Evolutionary conservation across 352 stramenopile species (phyloP), one percentile per base, ranked within the genome.

Genomic region (Aphanomyces stellatus): DNA sequence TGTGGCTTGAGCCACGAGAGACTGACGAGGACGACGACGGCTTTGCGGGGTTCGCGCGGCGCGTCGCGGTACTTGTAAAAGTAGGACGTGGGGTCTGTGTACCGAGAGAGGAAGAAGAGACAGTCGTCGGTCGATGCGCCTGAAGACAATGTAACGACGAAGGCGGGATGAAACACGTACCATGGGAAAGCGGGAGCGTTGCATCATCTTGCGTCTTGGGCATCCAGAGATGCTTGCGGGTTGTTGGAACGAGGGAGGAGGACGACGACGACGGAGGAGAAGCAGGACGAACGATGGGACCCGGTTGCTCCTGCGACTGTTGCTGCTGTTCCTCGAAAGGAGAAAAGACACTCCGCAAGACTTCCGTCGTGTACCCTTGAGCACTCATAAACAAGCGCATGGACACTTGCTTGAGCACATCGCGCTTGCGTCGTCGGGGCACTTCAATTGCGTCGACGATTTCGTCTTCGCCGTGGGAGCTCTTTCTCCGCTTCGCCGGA

Each of bases 81-180:
- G 72, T 92, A 94, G 25, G 86, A 94, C 48, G 86, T 92, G 53
- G 84, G 83, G 66, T 94, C 86, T 19, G 80, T 90, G 53, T 91
- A 78, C 4, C 86, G 82, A 31, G 84, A 86, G 13, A 90, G 71
- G 61, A 94, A 88, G 60, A 94, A 94, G 40, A 83, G n/a, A n/a
- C n/a, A n/a, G n/a, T n/a, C n/a, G n/a, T n/a, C n/a, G n/a, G n/a
- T n/a, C n/a, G n/a, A n/a, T n/a, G n/a, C n/a, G n/a, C n/a, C n/a
- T n/a, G n/a, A n/a, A n/a, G n/a, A n/a, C n/a, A n/a, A n/a, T n/a
- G n/a, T n/a, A n/a, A n/a, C n/a, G n/a, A n/a, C n/a, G n/a, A n/a
- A n/a, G n/a, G n/a, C n/a, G n/a, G n/a, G n/a, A n/a, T n/a, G n/a
- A n/a, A n/a, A 27, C 7, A 33, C 28, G 22, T 33, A 33, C 35